Evolutionary conservation across 805 yeast species (phyloP), one percentile per base, ranked within the genome.

Genomic region (Dipodascus geniculatus): DNA sequence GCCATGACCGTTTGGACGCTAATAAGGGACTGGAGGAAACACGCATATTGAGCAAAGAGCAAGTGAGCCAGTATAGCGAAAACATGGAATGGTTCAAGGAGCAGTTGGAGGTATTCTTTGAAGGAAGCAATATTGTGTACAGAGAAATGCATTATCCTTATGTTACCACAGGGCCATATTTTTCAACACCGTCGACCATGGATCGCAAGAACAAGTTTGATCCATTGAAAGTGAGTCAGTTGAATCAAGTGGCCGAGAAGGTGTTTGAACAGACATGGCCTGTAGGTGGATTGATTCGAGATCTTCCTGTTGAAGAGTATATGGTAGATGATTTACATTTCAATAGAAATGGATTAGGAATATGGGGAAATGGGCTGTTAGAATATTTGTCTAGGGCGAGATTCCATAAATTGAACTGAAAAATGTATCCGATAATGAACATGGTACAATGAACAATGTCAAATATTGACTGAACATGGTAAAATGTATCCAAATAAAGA

Each of bases 301-400:
- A 47, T 47, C 23, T 53, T 9, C 55, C 55, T 22, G 54, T 49
- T 22, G 48, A 47, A 42, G 51, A 53, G 48, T 53, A 53, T 47
- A 51, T 53, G 55, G 48, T 51, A 19, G 55, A 53, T 31, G 54
- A 53, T 51, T 24, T 53, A 16, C 55, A 53, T 35, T 53, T 53
- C 8, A 38, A 44, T 17, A 33, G 52, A 14, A 53, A 52, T 14
- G 54, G 53, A 3, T 33, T 53, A 23, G 42, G 48, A 48, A 53
- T 53, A n/a, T 53, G 55, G 55, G 55, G 55, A 22, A 51, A 51
- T 49, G 42, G 51, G 28, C 38, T 53, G n/a, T 42, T 53, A 9
- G 55, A 53, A 50, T 53, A 51, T 33, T 53, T 53, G 22, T 53
- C 55, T 11, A 22, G 55, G 23, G 42, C 55, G 44, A 14, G 14